These are phyloP conservation scores for Biancaea sappan DNA, from an alignment of 306 rosid genomes.

Conservation along the genomic window DNA sequence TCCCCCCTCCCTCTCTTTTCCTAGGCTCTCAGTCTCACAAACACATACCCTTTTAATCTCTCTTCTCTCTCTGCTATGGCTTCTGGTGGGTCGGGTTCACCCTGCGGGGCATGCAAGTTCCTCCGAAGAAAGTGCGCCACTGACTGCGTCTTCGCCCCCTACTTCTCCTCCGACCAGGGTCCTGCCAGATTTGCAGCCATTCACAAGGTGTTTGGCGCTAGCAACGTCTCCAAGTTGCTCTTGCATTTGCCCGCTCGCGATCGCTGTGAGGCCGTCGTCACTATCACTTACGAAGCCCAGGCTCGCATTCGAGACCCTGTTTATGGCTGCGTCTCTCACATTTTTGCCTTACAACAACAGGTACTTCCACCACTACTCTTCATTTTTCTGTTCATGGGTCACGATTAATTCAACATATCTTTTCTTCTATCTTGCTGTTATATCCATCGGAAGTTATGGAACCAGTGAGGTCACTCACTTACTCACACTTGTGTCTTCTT, in stretches of 20 bases:
- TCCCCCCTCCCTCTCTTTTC: conserved; percentile 4
- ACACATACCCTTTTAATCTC: too few relatives aligned
- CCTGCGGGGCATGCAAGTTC: conserved; percentile 99
- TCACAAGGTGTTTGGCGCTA: conserved; percentile 95
- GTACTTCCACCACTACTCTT: too few relatives aligned
- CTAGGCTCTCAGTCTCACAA: neutral
- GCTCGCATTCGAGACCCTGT: conserved; percentile 94
- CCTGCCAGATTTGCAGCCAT: conserved; percentile 93
- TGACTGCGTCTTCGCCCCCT: conserved; percentile 93
- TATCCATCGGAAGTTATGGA: conserved; percentile 25
- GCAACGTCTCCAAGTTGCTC: conserved; percentile 85
- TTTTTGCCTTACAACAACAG: conserved; percentile 96
- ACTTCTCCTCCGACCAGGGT: conserved; percentile 87
- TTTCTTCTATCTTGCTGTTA: neutral
- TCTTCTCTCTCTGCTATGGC: conserved; percentile 33
- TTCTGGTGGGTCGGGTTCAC: conserved; percentile 66
- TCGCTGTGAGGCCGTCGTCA: conserved; percentile 92
- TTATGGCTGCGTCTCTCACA: conserved; percentile 96
- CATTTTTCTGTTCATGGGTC: too few relatives aligned
- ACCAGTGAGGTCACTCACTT: conserved; percentile 27
- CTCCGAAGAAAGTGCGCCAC: conserved; percentile 83
- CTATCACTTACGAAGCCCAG: conserved; percentile 94
- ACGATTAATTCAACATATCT: too few relatives aligned
- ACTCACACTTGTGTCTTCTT: conserved; percentile 29
- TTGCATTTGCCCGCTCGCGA: conserved; percentile 79